phyloP scores from a whole-genome alignment of 2,329 filamentous ascomycete genomes.

The Pezicula neosporulosa region DNA sequence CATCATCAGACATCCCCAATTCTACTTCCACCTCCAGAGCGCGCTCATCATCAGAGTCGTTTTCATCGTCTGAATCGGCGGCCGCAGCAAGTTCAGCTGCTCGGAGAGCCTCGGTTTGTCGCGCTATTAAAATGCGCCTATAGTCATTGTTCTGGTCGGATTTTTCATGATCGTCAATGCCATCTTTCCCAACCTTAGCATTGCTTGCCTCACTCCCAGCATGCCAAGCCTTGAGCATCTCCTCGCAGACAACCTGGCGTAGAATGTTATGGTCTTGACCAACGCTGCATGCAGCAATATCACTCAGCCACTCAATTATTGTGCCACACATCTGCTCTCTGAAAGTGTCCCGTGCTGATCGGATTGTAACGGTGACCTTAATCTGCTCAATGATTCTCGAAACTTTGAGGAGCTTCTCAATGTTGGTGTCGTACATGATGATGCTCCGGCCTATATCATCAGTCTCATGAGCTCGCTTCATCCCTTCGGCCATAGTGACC shows the following conservation, averaged over 20 bases:
- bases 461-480: conserved; percentile 78
- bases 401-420: conserved; percentile 71
- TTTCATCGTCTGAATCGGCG: conserved; percentile 32
- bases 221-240: conserved; percentile 84
- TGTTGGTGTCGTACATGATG: conserved; percentile 69
- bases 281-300: conserved; percentile 86
- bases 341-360: conserved; percentile 91
- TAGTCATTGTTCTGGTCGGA: conserved; percentile 29
- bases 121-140: conserved; percentile 12
- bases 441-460: conserved; percentile 86
- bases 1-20: background rate
- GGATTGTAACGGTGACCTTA: conserved; percentile 91
- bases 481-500: conserved; percentile 65
- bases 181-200: conserved; percentile 70
- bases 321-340: conserved; percentile 98
- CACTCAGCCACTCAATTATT: conserved; percentile 92
- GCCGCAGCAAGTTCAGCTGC: conserved; percentile 11
- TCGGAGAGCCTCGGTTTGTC: conserved; percentile 15
- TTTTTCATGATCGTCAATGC: conserved; percentile 76
- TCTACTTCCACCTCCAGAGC: conserved; percentile 19
- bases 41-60: conserved; percentile 47
- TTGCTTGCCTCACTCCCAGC: conserved; percentile 82
- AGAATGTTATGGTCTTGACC: conserved; percentile 77
- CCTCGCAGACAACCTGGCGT: conserved; percentile 80
- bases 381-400: conserved; percentile 90